Conservation (phyloP, 305 asterid species). For the Fraxinus greggii region DNA sequence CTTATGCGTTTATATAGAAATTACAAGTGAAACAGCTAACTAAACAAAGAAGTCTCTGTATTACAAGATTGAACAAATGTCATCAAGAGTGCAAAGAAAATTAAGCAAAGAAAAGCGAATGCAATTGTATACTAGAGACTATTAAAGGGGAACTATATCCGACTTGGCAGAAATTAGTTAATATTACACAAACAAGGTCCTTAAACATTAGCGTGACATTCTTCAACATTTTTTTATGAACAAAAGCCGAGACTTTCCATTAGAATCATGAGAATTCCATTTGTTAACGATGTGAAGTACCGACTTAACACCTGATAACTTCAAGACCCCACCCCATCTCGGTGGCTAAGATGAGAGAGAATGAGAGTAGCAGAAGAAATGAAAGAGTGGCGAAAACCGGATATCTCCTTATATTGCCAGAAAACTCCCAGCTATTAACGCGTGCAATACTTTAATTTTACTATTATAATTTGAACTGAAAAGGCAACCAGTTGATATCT, state of each 20-base stretch:
- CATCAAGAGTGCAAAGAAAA: not conserved
- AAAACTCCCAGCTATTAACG: not conserved
- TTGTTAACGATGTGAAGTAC: not conserved
- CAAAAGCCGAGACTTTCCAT: not conserved
- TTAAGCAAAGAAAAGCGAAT: not conserved
- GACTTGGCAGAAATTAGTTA: not conserved
- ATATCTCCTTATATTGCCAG: not conserved
- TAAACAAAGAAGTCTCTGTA: not conserved
- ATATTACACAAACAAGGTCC: not conserved
- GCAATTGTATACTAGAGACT: not conserved
- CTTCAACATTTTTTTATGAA: not conserved
- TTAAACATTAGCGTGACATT: not conserved
- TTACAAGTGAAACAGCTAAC: not conserved
- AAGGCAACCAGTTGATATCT: not conserved
- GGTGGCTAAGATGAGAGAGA: not conserved
- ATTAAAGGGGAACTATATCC: not conserved
- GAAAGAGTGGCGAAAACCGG: not conserved
- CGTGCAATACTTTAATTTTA: not conserved
- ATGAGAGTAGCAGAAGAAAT: not conserved
- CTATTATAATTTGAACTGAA: slow-evolving; percentile 4
- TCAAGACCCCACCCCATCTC: not conserved
- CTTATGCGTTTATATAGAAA: not conserved
- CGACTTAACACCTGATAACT: not conserved
- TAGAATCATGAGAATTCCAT: not conserved
- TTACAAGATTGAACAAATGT: not conserved